These are phyloP conservation scores for Saturnispora gosingensis DNA, from an alignment of 805 yeast species.

Conservation along the genomic window DNA sequence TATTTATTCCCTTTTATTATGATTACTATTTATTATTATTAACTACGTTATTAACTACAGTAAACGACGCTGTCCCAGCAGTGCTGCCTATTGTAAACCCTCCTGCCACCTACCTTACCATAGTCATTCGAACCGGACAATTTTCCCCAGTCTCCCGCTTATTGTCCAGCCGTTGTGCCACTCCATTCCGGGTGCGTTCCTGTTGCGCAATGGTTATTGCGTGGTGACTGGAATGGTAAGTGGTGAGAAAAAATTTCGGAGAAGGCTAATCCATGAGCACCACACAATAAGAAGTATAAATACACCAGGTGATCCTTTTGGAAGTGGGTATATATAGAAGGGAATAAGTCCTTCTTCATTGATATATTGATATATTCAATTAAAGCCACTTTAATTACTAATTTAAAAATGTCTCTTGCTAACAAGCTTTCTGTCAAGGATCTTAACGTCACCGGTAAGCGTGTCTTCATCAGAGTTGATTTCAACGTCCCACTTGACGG, in stretches of 20 bases:
- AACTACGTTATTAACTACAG: background rate
- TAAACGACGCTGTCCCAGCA: background rate
- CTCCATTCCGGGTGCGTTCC: background rate
- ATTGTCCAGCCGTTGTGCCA: background rate
- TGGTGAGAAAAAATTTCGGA: background rate
- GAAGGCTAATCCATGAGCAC: background rate
- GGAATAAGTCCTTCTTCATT: background rate
- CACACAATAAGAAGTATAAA: background rate
- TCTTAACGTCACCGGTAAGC: slow-evolving; percentile 75
- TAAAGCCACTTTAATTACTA: background rate
- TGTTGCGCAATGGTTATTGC: background rate
- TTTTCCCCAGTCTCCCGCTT: background rate
- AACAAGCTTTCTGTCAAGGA: slow-evolving; percentile 91
- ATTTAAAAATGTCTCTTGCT: slow-evolving; percentile 70
- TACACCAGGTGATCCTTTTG: background rate
- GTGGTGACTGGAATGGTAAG: background rate
- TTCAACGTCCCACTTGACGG: slow-evolving; percentile 95
- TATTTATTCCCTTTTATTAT: slow-evolving; percentile 9
- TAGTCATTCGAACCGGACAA: background rate
- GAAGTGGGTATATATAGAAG: background rate
- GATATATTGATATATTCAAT: background rate
- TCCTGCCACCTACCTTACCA: background rate
- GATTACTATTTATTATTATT: slow-evolving; percentile 6
- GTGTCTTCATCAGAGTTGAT: slow-evolving; percentile 98
- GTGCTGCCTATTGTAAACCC: background rate